These are phyloP conservation scores for Umbelopsis sp. DNA, from an alignment of 192 early-diverging fungal species.

Conservation along the genomic window DNA sequence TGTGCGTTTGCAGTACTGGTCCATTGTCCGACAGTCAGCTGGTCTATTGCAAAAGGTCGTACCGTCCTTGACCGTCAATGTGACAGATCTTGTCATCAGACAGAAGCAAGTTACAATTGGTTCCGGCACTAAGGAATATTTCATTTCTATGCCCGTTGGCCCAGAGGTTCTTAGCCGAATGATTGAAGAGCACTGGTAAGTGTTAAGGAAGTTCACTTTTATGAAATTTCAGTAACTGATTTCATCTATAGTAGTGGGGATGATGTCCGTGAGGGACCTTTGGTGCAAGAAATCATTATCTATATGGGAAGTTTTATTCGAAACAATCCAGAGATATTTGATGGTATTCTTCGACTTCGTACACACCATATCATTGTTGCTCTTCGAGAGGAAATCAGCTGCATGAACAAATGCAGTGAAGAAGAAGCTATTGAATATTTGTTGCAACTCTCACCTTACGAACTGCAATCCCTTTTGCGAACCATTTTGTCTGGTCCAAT, in stretches of 20 bases:
- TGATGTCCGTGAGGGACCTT: conserved; percentile 80
- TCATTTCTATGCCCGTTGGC: conserved; percentile 70
- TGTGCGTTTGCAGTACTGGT: conserved; percentile 72
- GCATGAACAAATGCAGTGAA: conserved; percentile 72
- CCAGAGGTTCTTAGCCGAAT: conserved; percentile 67
- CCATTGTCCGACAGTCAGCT: conserved; percentile 80
- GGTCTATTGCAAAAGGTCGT: conserved; percentile 76
- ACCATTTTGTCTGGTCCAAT: conserved; percentile 71
- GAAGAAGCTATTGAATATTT: conserved; percentile 78
- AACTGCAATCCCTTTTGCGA: conserved; percentile 73
- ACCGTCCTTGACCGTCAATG: conserved; percentile 74
- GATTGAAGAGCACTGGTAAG: conserved; percentile 67
- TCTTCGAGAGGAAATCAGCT: conserved; percentile 81
- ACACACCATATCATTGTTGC: conserved; percentile 86
- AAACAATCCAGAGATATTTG: conserved; percentile 66
- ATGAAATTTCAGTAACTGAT: neutral
- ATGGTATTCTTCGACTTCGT: conserved; percentile 81
- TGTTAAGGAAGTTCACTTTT: no score
- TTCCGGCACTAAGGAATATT: conserved; percentile 63
- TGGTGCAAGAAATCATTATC: conserved; percentile 84
- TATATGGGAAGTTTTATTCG: conserved; percentile 77
- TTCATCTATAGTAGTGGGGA: conserved; percentile 49
- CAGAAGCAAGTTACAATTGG: conserved; percentile 80
- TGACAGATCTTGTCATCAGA: conserved; percentile 78
- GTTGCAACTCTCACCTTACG: conserved; percentile 81